A percentile compares a stretch with the other conserved stretches of the same genome.
Conservation (phyloP, 169 alveolate species). For the Miamiensis avidus region DNA sequence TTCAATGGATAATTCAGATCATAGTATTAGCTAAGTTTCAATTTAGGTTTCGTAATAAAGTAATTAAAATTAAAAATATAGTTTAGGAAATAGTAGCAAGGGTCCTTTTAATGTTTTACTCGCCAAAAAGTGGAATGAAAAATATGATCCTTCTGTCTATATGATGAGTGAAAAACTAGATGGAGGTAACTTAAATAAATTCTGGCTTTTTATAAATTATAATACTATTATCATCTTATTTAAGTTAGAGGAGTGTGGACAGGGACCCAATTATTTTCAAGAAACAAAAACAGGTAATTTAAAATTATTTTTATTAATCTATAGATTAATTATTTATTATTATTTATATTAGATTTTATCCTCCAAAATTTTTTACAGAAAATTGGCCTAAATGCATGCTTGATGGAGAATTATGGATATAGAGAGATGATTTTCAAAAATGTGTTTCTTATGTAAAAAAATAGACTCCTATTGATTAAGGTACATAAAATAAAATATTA, state of each 20-base stretch:
- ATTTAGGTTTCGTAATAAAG: too few relatives aligned
- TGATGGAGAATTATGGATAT: conserved; percentile 76
- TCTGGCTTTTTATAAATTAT: too few relatives aligned
- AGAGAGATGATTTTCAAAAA: conserved; percentile 60
- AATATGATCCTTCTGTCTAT: not conserved
- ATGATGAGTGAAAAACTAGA: not conserved
- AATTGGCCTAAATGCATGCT: conserved; percentile 61
- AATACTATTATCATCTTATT: too few relatives aligned
- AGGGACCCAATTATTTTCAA: conserved; percentile 54
- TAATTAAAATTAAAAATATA: too few relatives aligned
- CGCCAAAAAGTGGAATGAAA: not conserved
- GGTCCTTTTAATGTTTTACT: not conserved
- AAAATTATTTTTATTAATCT: too few relatives aligned
- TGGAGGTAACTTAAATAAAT: not conserved
- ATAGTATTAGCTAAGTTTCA: too few relatives aligned
- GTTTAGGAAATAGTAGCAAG: not conserved
- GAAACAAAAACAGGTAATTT: conserved; percentile 44
- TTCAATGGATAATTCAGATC: not conserved
- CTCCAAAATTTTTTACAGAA: conserved; percentile 67
- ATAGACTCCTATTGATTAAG: not conserved
- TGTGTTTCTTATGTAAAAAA: conserved; percentile 59
- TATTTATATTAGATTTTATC: conserved; percentile 27
- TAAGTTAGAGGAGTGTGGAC: conserved; percentile 63
- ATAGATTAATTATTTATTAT: too few relatives aligned
- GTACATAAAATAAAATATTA: not conserved